These are phyloP conservation scores for Dothideomycetes sp. DNA, from an alignment of 2,329 filamentous ascomycete species.

Conservation along the genomic window DNA sequence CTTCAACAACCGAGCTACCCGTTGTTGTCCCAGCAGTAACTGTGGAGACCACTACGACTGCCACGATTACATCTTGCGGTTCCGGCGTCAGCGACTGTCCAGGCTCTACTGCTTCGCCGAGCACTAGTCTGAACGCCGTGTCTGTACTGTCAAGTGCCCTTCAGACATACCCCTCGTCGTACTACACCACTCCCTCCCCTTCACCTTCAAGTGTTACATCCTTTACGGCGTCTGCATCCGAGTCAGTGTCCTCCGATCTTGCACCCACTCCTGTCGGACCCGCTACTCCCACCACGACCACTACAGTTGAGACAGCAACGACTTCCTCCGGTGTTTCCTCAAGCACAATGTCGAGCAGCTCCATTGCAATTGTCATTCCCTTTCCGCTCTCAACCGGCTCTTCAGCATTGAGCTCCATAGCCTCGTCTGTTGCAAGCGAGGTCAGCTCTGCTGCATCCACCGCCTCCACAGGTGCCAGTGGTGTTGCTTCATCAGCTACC, in stretches of 20 bases:
- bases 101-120: background rate
- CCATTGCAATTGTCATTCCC: slow-evolving; percentile 1
- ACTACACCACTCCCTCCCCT: slow-evolving; percentile 3
- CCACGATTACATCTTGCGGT: slow-evolving; percentile 9
- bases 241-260: background rate
- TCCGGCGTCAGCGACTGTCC: background rate
- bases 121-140: slow-evolving; percentile 8
- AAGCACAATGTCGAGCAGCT: background rate
- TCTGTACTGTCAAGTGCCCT: slow-evolving; percentile 10
- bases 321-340: background rate
- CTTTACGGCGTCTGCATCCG: background rate
- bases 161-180: slow-evolving; percentile 7
- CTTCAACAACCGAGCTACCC: slow-evolving; percentile 8
- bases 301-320: background rate
- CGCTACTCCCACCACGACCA: background rate
- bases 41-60: slow-evolving; percentile 5
- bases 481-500: slow-evolving; percentile 2
- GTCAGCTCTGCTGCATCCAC: slow-evolving; percentile 4
- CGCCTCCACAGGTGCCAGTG: slow-evolving; percentile 1
- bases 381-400: slow-evolving; percentile 4
- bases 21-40: slow-evolving; percentile 11
- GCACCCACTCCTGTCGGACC: slow-evolving; percentile 5
- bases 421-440: slow-evolving; percentile 5
- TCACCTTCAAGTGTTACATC: slow-evolving; percentile 1
- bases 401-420: slow-evolving; percentile 4